Conservation (phyloP, 192 early-diverging fungal genomes). For the Martensiomyces pterosporus region DNA sequence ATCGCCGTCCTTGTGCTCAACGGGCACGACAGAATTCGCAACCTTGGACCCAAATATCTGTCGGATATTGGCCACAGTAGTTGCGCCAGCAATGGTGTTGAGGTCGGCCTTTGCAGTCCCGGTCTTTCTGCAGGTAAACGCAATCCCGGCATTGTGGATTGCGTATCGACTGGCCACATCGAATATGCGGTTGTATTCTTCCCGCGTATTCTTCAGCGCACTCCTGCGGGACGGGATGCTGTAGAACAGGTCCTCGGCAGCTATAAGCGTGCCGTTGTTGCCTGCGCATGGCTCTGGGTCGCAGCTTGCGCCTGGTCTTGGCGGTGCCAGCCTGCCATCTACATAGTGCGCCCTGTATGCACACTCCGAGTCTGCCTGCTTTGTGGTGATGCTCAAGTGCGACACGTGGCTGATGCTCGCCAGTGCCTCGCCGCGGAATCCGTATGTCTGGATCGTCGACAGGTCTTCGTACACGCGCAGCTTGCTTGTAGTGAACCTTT, state of each 20-base stretch:
- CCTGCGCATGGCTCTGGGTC: conserved; percentile 94
- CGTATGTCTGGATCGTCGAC: conserved; percentile 80
- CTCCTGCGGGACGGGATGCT: conserved; percentile 82
- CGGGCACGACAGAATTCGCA: conserved; percentile 69
- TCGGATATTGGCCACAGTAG: conserved; percentile 72
- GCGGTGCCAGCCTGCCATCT: conserved; percentile 79
- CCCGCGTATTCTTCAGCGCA: conserved; percentile 77
- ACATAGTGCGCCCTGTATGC: conserved; percentile 78
- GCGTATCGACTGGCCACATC: conserved; percentile 91
- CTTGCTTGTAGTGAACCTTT: conserved; percentile 95
- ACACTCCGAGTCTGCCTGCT: conserved; percentile 68
- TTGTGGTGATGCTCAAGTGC: conserved; percentile 82
- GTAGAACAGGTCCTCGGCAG: conserved; percentile 94
- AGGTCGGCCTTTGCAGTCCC: conserved; percentile 71
- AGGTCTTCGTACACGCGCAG: conserved; percentile 82
- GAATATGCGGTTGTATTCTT: conserved; percentile 88
- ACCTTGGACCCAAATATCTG: conserved; percentile 80
- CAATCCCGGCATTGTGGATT: conserved; percentile 80
- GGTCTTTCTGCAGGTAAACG: conserved; percentile 91
- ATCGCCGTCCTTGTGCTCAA: conserved; percentile 51
- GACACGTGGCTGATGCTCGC: conserved; percentile 96
- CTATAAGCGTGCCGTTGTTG: conserved; percentile 91
- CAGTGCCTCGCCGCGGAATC: conserved; percentile 95
- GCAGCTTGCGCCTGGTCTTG: conserved; percentile 63
- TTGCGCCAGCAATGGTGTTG: conserved; percentile 59